Evolutionary conservation across 331 rosid genomes (phyloP).

Genomic region (Quercus phellos): DNA sequence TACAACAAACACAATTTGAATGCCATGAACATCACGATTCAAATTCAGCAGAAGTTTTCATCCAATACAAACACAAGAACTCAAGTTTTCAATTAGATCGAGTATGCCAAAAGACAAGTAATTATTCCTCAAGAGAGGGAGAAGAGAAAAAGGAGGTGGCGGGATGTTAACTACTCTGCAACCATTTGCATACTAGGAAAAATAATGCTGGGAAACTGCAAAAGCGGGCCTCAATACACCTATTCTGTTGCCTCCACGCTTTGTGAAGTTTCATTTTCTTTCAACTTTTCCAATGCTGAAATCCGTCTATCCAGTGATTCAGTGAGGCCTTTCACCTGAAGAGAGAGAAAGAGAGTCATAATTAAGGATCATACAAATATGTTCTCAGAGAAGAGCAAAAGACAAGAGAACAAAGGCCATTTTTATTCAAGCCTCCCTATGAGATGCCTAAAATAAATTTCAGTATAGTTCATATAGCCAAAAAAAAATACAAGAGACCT

Average conservation of each 20-base stretch:
- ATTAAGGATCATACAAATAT: neutral
- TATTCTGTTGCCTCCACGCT: constrained; percentile 55
- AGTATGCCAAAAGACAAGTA: constrained; percentile 21
- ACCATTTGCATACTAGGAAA: constrained; percentile 20
- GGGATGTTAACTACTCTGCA: neutral
- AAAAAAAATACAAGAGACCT: constrained; percentile 3
- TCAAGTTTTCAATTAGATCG: neutral
- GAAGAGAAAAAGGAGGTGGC: neutral
- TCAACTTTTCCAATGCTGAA: constrained; percentile 68
- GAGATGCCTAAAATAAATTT: neutral
- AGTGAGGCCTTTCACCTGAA: constrained; percentile 66
- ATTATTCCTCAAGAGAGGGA: constrained; percentile 29
- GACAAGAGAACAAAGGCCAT: neutral
- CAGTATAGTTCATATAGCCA: neutral
- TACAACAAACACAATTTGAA: constrained; percentile 2
- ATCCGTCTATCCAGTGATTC: constrained; percentile 63
- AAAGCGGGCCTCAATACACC: constrained; percentile 13
- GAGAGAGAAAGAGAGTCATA: constrained; percentile 13
- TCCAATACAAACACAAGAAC: neutral
- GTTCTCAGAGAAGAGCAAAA: neutral
- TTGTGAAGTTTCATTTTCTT: constrained; percentile 48
- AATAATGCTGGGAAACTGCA: constrained; percentile 13
- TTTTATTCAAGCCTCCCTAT: neutral
- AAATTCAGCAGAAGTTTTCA: constrained; percentile 17
- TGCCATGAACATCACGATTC: constrained; percentile 7